Evolutionary conservation across 2,329 filamentous ascomycete species (phyloP).

Genomic region (Akanthomyces uredinophilus): DNA sequence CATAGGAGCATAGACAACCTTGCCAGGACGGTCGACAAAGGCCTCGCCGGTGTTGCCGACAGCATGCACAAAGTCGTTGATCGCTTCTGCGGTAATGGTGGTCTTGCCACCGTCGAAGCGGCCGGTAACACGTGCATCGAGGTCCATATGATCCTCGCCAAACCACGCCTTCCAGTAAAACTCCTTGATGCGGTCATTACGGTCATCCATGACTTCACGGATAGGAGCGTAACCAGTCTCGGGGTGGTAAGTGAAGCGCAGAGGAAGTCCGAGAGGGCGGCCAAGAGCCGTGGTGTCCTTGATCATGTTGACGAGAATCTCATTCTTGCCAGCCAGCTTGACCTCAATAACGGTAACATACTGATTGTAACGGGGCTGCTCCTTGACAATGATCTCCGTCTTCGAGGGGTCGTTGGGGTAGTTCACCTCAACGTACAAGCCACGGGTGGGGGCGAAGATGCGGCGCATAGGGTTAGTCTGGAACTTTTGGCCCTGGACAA

Average conservation of each 20-base stretch:
- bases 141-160: constrained; percentile 74
- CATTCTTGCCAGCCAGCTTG: constrained; percentile 65
- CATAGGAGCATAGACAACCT: constrained; percentile 94
- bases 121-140: constrained; percentile 78
- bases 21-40: constrained; percentile 92
- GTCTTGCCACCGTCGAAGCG: constrained; percentile 86
- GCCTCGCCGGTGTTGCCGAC: constrained; percentile 97
- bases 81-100: constrained; percentile 83
- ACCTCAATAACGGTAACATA: constrained; percentile 86
- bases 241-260: constrained; percentile 89
- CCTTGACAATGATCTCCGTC: constrained; percentile 81
- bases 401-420: constrained; percentile 76
- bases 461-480: constrained; percentile 94
- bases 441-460: constrained; percentile 80
- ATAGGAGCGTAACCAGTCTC: constrained; percentile 98
- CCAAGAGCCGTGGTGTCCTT: constrained; percentile 87
- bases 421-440: constrained; percentile 82
- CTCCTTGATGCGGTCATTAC: constrained; percentile 98
- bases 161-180: constrained; percentile 99
- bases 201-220: constrained; percentile 88
- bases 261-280: constrained; percentile 73
- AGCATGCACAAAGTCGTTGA: constrained; percentile 98
- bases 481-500: constrained; percentile 94
- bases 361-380: constrained; percentile 80
- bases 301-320: constrained; percentile 85